Evolutionary conservation across 768 basidiomycete species (phyloP), one percentile per base, ranked within the genome.

Genomic region (Gautieria morchelliformis): DNA sequence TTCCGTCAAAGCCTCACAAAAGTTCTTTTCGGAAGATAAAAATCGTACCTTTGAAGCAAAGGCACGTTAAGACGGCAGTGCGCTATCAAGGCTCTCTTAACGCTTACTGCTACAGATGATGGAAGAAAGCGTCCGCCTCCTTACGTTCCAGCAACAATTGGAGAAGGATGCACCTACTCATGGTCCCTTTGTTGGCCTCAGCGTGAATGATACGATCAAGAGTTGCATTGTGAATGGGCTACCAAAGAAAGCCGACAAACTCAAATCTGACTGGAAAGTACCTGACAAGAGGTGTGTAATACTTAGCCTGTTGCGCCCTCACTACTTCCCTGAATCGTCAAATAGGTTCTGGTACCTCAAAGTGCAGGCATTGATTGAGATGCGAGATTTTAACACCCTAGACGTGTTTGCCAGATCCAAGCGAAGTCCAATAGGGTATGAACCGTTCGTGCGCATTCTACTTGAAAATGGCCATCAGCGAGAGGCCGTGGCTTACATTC

Each of bases 21-120:
- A 93, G 66, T 93, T 89, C 70, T 93, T 98, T 66, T 86, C 84
- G 1, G 93, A 99, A 67, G 93, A 98, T 67, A 97, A 93, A 68
- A 93, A 98, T 62, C 78, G 85, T 1, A 63, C 71, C 0, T 98
- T 97, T 66, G 96, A 99, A 69, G 85, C 93, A 6, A 95, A 89
- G 81, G 93, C 88, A 52, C 19, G 69, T 62, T n/a, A 17, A 42
- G 19, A 19, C 30, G 41, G 5, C 10, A 50, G 14, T 22, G 5
- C 5, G 5, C n/a, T 17, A n/a, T 17, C n/a, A n/a, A 9, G 17
- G 5, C 42, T 6, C 20, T 44, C 11, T 17, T 41, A 33, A 30
- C 41, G 47, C 24, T 49, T 24, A 40, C 47, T 59, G 22, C 22
- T 22, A 10, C 58, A 99, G 95, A 92, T 93, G 84, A 86, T 85